Conservation (phyloP, 2,329 filamentous ascomycete genomes). For the Hypoxylon sp. region DNA sequence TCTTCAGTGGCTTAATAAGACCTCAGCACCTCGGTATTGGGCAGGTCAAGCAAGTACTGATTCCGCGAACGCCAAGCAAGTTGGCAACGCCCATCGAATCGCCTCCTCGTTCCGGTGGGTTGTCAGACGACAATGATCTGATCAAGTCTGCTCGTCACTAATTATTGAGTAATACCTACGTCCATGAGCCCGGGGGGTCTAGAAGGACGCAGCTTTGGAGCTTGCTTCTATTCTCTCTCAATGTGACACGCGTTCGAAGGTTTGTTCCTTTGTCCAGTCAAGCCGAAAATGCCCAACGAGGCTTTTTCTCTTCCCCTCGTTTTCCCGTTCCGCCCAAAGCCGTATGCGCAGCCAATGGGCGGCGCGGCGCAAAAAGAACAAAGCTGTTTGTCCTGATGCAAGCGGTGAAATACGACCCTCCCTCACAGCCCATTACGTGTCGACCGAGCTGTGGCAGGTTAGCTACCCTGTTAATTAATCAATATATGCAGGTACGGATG, state of each 20-base stretch:
- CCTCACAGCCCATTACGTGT: slow-evolving; percentile 36
- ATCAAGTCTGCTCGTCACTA: slow-evolving; percentile 12
- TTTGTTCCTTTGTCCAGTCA: slow-evolving; percentile 8
- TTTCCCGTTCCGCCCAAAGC: slow-evolving; percentile 30
- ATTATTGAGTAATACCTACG: slow-evolving; percentile 12
- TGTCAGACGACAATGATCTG: slow-evolving; percentile 9
- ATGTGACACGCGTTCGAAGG: slow-evolving; percentile 23
- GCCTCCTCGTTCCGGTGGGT: slow-evolving; percentile 2
- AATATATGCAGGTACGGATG: slow-evolving; percentile 43
- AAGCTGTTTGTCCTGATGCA: slow-evolving; percentile 18
- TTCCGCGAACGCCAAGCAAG: slow-evolving; percentile 29
- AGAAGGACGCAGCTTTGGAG: slow-evolving; percentile 8
- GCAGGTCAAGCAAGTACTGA: slow-evolving; percentile 3
- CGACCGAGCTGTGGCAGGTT: slow-evolving; percentile 34
- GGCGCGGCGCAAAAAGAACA: slow-evolving; percentile 21
- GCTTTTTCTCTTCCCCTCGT: slow-evolving; percentile 22
- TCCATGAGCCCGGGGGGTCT: slow-evolving; percentile 1
- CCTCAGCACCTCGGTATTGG: no score
- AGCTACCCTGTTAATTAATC: slow-evolving; percentile 29
- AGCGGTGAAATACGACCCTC: slow-evolving; percentile 40
- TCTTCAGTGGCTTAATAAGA: slow-evolving; percentile 20
- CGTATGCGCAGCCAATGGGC: slow-evolving; percentile 29
- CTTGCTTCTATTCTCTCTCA: slow-evolving; percentile 6
- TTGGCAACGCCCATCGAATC: slow-evolving; percentile 17
- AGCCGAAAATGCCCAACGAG: slow-evolving; percentile 34